Percentiles rank a stretch among this genome's conserved stretches.
Conservation (phyloP, 768 basidiomycete species). For the Rhizopogon vinicolor region DNA sequence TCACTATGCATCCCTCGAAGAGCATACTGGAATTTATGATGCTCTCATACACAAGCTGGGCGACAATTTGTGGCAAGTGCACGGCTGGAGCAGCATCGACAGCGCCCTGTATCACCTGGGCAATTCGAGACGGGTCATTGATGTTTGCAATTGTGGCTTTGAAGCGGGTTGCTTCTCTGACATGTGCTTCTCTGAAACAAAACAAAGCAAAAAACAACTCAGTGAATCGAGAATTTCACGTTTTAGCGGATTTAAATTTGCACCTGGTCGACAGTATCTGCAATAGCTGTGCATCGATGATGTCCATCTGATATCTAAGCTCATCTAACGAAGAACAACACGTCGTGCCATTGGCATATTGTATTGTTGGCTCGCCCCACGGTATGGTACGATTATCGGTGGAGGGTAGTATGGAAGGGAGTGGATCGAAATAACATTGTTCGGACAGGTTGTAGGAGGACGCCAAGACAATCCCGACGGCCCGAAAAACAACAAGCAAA, state of each 20-base stretch:
- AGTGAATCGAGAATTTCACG: background rate
- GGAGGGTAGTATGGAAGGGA: conserved; percentile 10
- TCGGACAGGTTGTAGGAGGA: background rate
- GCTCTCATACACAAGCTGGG: conserved; percentile 13
- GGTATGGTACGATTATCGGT: conserved; percentile 14
- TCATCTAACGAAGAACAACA: conserved; percentile 19
- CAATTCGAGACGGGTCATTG: conserved; percentile 9
- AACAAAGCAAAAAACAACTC: background rate
- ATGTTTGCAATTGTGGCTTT: conserved; percentile 10
- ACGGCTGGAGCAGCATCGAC: conserved; percentile 12
- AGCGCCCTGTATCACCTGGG: conserved; percentile 16
- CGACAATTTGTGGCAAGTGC: conserved; percentile 19
- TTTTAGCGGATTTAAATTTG: too few species aligned
- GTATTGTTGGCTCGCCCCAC: conserved; percentile 18
- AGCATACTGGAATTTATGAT: conserved; percentile 15
- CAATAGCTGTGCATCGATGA: conserved; percentile 15
- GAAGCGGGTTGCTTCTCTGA: conserved; percentile 22
- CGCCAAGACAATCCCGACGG: background rate
- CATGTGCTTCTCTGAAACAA: conserved; percentile 11
- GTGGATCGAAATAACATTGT: conserved; percentile 13
- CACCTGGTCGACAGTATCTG: conserved; percentile 16
- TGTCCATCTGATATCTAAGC: conserved; percentile 12
- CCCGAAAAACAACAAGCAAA: background rate
- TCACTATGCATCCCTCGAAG: conserved; percentile 19
- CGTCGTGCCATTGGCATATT: conserved; percentile 15